Percentiles rank a stretch among this genome's conserved stretches.
phyloP scores from a whole-genome alignment of 768 basidiomycete genomes.

The Pulveroboletus frians region DNA sequence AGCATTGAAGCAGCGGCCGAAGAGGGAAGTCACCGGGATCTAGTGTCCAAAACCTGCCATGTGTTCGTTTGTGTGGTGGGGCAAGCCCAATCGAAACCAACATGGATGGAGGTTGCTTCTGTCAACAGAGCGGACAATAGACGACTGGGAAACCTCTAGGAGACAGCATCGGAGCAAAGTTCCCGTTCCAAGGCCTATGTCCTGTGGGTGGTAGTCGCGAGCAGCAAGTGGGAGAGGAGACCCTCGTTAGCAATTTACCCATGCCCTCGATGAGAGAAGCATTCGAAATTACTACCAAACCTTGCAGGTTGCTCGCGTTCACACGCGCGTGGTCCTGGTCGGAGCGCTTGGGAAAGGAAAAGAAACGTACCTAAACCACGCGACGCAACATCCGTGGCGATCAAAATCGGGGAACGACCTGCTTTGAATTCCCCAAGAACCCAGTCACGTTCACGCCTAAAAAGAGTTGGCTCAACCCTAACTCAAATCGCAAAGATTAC shows the following conservation, averaged over 20 bases:
- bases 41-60: slow-evolving; percentile 21
- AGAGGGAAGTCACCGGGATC: slow-evolving; percentile 23
- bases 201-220: slow-evolving; percentile 25
- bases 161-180: slow-evolving; percentile 15
- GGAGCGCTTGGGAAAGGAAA: slow-evolving; percentile 34
- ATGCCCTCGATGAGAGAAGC: slow-evolving; percentile 18
- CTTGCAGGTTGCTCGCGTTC: slow-evolving; percentile 28
- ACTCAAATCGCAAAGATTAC: slow-evolving; percentile 26
- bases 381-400: slow-evolving; percentile 98
- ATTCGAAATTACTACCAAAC: slow-evolving; percentile 25
- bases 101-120: slow-evolving; percentile 17
- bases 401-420: slow-evolving; percentile 93
- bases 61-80: slow-evolving; percentile 17
- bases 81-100: slow-evolving; percentile 21
- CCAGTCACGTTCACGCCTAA: slow-evolving; percentile 97
- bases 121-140: slow-evolving; percentile 21
- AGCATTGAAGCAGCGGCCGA: slow-evolving; percentile 18
- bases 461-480: neutral
- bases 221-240: slow-evolving; percentile 15
- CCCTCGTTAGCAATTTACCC: slow-evolving; percentile 21
- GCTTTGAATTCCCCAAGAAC: slow-evolving; percentile 97
- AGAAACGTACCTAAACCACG: slow-evolving; percentile 95
- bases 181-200: slow-evolving; percentile 21
- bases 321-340: slow-evolving; percentile 30
- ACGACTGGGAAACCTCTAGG: slow-evolving; percentile 16